A percentile compares a stretch with the other conserved stretches of the same genome.
Evolutionary conservation across 2,329 filamentous ascomycete species (phyloP).

Genomic region (Helotiales sp.): DNA sequence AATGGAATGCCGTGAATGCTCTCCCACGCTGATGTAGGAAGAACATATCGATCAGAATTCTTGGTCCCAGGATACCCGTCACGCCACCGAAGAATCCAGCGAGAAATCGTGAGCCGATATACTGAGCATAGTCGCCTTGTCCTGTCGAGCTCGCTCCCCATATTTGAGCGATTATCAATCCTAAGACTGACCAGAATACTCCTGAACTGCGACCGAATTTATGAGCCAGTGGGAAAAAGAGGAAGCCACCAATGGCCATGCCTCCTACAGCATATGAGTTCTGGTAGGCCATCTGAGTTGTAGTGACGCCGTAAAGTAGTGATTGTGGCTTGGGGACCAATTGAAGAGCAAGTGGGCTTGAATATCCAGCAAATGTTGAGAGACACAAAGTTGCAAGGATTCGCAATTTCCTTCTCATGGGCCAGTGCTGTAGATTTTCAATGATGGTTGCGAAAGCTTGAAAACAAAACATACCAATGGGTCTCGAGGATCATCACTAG

Average conservation of each 20-base stretch:
- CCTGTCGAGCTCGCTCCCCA: constrained; percentile 37
- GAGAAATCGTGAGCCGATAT: constrained; percentile 34
- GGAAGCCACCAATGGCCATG: constrained; percentile 39
- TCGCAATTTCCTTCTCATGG: constrained; percentile 15
- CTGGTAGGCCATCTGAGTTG: constrained; percentile 17
- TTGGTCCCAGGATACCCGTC: constrained; percentile 39
- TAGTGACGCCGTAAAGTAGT: constrained; percentile 14
- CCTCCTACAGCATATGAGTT: constrained; percentile 40
- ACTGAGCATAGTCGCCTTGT: constrained; percentile 35
- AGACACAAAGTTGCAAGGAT: constrained; percentile 16
- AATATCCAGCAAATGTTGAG: constrained; percentile 17
- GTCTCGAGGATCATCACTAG: constrained; percentile 48
- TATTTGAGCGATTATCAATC: constrained; percentile 24
- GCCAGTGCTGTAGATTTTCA: constrained; percentile 37
- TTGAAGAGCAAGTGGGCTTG: constrained; percentile 13
- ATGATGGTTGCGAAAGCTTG: constrained; percentile 25
- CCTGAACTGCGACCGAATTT: constrained; percentile 39
- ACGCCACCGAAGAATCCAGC: constrained; percentile 42
- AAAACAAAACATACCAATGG: constrained; percentile 34
- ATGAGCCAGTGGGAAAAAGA: constrained; percentile 40
- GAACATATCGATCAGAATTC: constrained; percentile 44
- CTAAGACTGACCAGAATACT: constrained; percentile 41
- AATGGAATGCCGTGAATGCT: constrained; percentile 40
- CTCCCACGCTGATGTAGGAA: constrained; percentile 44
- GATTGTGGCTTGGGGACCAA: constrained; percentile 14